These are phyloP conservation scores for Diutina ranongensis DNA, from an alignment of 1,139 yeast species.

Conservation along the genomic window DNA sequence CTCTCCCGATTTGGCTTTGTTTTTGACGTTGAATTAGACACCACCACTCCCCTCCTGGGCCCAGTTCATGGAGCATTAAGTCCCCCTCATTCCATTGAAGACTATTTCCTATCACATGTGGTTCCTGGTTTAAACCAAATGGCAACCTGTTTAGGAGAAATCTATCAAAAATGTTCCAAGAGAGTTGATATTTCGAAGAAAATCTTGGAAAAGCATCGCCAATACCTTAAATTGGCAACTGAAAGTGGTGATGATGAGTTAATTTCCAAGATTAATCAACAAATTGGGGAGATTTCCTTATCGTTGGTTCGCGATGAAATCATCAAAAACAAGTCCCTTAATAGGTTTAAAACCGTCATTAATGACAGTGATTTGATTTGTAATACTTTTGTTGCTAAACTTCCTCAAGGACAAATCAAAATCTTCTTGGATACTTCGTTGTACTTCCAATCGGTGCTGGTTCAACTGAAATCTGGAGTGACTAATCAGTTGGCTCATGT, in stretches of 20 bases:
- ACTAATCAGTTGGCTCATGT: not conserved
- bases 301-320: not conserved
- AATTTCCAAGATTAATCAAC: not conserved
- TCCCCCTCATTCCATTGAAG: not conserved
- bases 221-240: not conserved
- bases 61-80: not conserved
- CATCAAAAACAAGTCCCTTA: too few relatives aligned
- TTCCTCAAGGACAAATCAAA: not conserved
- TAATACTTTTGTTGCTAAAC: slow-evolving; percentile 1
- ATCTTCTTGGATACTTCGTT: not conserved
- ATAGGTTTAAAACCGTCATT: not conserved
- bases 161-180: too few relatives aligned
- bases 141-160: not conserved
- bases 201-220: not conserved
- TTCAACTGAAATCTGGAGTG: not conserved
- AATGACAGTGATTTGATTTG: not conserved
- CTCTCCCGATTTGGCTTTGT: not conserved
- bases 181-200: not conserved
- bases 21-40: not conserved
- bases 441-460: not conserved
- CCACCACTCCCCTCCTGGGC: not conserved
- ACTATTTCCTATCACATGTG: not conserved
- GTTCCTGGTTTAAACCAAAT: not conserved
- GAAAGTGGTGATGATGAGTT: not conserved
- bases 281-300: not conserved